Evolutionary conservation across 2,329 filamentous ascomycete species (phyloP).

Genomic region (Phyllosticta citrichinensis): DNA sequence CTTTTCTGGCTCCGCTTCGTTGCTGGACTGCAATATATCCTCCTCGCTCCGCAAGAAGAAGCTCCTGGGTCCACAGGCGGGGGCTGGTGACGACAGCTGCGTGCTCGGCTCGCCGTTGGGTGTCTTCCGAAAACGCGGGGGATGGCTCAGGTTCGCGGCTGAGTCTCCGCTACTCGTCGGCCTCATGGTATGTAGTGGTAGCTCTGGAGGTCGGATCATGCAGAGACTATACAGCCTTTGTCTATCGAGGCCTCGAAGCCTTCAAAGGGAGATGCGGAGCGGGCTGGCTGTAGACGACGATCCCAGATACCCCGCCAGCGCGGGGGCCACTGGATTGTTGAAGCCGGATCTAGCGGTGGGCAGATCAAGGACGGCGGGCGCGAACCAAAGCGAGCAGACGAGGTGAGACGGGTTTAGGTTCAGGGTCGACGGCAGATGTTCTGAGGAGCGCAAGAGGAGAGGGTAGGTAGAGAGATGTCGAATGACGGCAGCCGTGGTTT

Average conservation of each 20-base stretch:
- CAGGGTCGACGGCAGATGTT: not conserved
- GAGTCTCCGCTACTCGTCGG: constrained; percentile 27
- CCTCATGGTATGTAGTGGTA: constrained; percentile 19
- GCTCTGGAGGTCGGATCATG: not conserved
- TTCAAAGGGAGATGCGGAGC: not conserved
- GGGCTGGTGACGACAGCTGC: constrained; percentile 15
- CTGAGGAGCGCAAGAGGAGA: not conserved
- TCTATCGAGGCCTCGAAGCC: not conserved
- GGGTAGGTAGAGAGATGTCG: constrained; percentile 1
- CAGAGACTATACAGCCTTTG: not conserved
- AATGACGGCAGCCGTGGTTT: constrained; percentile 1
- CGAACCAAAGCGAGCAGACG: not conserved
- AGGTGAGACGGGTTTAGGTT: not conserved
- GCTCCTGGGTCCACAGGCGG: constrained; percentile 38
- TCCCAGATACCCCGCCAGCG: constrained; percentile 9
- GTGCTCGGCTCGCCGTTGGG: constrained; percentile 19
- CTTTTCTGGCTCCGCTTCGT: constrained; percentile 11
- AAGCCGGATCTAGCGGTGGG: constrained; percentile 8
- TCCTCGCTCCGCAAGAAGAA: constrained; percentile 51
- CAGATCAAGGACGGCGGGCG: constrained; percentile 4
- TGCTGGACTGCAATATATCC: constrained; percentile 33
- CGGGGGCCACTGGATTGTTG: constrained; percentile 8
- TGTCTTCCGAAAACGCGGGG: constrained; percentile 27
- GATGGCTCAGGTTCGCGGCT: constrained; percentile 19
- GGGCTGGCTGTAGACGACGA: constrained; percentile 6